These are phyloP conservation scores for Allium fistulosum DNA, from an alignment of 106 monocot genomes.

Conservation along the genomic window DNA sequence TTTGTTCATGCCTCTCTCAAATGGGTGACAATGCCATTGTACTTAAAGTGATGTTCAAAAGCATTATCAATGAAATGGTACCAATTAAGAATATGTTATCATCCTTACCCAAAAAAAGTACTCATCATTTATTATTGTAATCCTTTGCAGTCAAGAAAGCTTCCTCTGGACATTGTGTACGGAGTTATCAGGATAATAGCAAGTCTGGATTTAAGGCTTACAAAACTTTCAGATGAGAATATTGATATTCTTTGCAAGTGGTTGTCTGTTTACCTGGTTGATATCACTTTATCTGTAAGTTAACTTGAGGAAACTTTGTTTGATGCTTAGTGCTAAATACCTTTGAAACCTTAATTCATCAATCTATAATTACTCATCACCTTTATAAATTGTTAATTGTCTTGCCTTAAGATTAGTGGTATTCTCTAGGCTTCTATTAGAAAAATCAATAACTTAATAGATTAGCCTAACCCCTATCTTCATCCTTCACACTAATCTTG, in stretches of 20 bases:
- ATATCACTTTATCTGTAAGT: slow-evolving; percentile 54
- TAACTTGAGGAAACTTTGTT: too few relatives aligned
- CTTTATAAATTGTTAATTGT: too few relatives aligned
- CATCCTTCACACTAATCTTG: too few relatives aligned
- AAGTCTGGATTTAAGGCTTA: slow-evolving; percentile 29
- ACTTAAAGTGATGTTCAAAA: slow-evolving; percentile 36
- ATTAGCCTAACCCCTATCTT: too few relatives aligned
- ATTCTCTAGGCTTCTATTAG: too few relatives aligned
- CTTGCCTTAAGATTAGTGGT: too few relatives aligned
- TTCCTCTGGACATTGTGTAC: slow-evolving; percentile 45
- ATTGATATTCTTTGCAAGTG: slow-evolving; percentile 24
- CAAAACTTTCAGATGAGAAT: slow-evolving; percentile 30
- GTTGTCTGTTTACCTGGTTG: slow-evolving; percentile 37
- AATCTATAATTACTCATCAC: too few relatives aligned
- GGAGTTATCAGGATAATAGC: slow-evolving; percentile 47
- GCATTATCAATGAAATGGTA: slow-evolving; percentile 43
- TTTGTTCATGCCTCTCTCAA: slow-evolving; percentile 41
- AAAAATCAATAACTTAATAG: too few relatives aligned
- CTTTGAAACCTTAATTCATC: too few relatives aligned
- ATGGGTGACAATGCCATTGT: slow-evolving; percentile 66
- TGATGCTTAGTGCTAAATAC: too few relatives aligned
- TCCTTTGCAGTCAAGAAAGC: slow-evolving; percentile 37
- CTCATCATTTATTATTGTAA: neutral
- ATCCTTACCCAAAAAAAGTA: too few relatives aligned
- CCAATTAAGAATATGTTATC: neutral